Evolutionary conservation across 495 filamentous ascomycete species (phyloP), one percentile per base, ranked within the genome.

Genomic region (Penicillium turbatum): DNA sequence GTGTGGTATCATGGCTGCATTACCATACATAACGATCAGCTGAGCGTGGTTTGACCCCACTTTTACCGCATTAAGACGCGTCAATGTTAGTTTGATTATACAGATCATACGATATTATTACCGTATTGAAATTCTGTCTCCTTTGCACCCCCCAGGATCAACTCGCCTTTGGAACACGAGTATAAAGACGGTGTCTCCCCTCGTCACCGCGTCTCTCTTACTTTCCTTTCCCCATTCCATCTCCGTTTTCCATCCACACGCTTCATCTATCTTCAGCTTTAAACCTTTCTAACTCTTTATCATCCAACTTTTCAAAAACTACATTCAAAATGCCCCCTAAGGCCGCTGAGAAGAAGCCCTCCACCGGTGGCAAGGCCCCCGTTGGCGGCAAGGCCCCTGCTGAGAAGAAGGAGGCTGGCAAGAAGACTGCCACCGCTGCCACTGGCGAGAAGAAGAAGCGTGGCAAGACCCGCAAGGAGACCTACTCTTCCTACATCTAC

Each of bases 371-470:
- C 79, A 98, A 98, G 90, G 92, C 92, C 61, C 93, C 93, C 37
- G 92, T 90, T 70, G 87, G 73, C 57, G 73, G 87, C 68, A 90
- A 89, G 76, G 86, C 87, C 19, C 85, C 88, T 37, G 87, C 89
- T 68, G 92, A 97, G 85, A 97, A 97, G 87, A 96, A 97, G 86
- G 92, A 97, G 73, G 95, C 92, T 57, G 92, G 92, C 80, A 98
- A 98, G 89, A 98, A 97, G 86, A 96, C 93, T 37, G 67, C 78
- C 41, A 75, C 83, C 63, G 90, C 93, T 34, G 83, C 90, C 35
- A 79, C 89, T 68, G 93, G 92, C 55, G 93, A 97, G 55, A 97
- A 98, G 90, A 98, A 97, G 89, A 98, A 98, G 91, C 90, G 95
- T 65, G 95, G 90, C 83, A 98, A 98, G 92, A 87, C 93, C 63